Percentiles rank a stretch among this genome's conserved stretches.
phyloP scores from a whole-genome alignment of 2,329 filamentous ascomycete genomes.

The Alternaria panax region DNA sequence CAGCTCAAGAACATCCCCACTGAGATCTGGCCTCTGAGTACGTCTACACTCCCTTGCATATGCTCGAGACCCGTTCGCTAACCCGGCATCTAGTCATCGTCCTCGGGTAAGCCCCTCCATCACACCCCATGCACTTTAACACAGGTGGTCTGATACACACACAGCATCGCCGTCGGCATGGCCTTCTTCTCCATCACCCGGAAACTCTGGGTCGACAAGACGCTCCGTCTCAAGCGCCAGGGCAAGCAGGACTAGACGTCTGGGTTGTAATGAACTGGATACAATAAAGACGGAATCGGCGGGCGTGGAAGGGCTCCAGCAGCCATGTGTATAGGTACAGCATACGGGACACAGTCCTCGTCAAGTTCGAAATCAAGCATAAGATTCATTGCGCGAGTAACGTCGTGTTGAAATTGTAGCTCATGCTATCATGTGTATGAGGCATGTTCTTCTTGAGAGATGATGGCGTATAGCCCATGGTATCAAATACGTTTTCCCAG shows the following conservation, averaged over 20 bases:
- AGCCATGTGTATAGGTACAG: slow-evolving; percentile 37
- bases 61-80: slow-evolving; percentile 19
- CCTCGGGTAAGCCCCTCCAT: slow-evolving; percentile 70
- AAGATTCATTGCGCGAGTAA: slow-evolving; percentile 32
- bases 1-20: slow-evolving; percentile 88
- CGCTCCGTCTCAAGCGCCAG: slow-evolving; percentile 83
- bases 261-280: background rate
- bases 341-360: slow-evolving; percentile 22
- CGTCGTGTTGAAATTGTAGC: too few species aligned
- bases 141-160: slow-evolving; percentile 33
- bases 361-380: slow-evolving; percentile 32
- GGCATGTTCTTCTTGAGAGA: background rate
- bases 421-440: background rate
- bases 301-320: slow-evolving; percentile 17
- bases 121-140: background rate
- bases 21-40: slow-evolving; percentile 95
- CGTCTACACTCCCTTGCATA: slow-evolving; percentile 43
- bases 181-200: slow-evolving; percentile 81
- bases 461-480: slow-evolving; percentile 4
- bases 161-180: slow-evolving; percentile 72
- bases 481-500: slow-evolving; percentile 14
- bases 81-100: slow-evolving; percentile 71
- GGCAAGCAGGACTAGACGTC: slow-evolving; percentile 45
- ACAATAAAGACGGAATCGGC: slow-evolving; percentile 11
- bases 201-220: slow-evolving; percentile 91